Base-by-base conservation (phyloP, 306 rosid genomes). In the Ormosia semicastrata region DNA sequence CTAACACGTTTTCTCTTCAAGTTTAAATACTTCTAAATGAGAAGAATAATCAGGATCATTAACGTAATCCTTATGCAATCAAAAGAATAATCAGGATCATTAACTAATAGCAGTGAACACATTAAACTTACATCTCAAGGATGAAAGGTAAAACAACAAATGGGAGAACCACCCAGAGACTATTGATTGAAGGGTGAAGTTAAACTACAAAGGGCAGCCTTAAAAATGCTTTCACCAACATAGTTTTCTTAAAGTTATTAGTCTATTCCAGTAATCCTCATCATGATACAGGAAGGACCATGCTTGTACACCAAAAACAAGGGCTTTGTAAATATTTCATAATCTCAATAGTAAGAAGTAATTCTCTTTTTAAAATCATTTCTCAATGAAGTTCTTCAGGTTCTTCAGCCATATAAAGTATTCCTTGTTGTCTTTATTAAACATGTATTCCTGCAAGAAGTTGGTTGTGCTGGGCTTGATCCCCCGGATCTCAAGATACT, bases 401-500 rank as follows among this genome's bases (percentile, higher is more conserved):
- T 91, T 91, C 90, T 92, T 87, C 91, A 95, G 85, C 99, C 99
- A 95, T 73, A 40, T 15, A 43, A 83, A 44, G 85, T 89, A 93
- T 89, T 93, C 99, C 59, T 83, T 80, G 86, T 39, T 72, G 71
- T 93, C 92, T 81, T 93, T 95, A 36, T 32, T 82, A 80, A 70
- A 44, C 99, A 93, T 90, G 86, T 95, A 92, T 85, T 88, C 89
- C 40, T 82, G 89, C 84, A 93, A 85, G 83, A 89, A 88, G 74
- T 86, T 85, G 24, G 94, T 87, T 43, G 89, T 79, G 80, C 82
- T 86, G 32, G 85, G 79, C 17, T 79, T 79, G 80, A 95, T 90
- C 83, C 99, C 99, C 29, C 98, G 71, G 76, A 71, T 62, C 83
- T 90, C 93, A 10, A 95, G 97, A 87, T 90, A 92, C 81, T 91